Evolutionary conservation across 129 eudicot genomes (phyloP), one percentile per base, ranked within the genome.

Genomic region (Chrysanthemum seticuspe): DNA sequence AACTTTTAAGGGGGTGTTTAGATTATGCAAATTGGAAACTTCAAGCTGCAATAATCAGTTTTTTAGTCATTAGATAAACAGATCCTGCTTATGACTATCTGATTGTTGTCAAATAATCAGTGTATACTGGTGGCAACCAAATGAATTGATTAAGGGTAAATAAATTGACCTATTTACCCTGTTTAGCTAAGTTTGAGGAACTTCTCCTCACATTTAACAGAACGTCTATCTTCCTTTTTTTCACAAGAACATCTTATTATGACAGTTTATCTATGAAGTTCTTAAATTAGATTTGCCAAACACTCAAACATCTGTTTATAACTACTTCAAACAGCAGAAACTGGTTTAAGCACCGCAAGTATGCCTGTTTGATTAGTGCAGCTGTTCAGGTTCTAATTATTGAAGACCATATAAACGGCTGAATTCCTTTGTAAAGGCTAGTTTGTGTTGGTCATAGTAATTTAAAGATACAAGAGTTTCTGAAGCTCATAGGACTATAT

Each of bases 1-100:
- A 25, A 6, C 27, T 27, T 60, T 6, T 10, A 53, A n/a, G 50
- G 63, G 16, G 29, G 12, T 54, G 71, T 70, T 70, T 36, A 31
- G 52, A 55, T 70, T 34, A 36, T 16, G 74, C n/a, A 54, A 70
- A 40, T 40, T 40, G 45, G 45, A 40, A 40, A 40, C 45, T 40
- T 6, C 47, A 6, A 40, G 47, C 47, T 40, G 13, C 40, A 21
- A 16, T 18, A 4, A 23, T 40, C 40, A 21, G 52, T 58, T 68
- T 15, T 68, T 14, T 50, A 0, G 56, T 25, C 47, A 14, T 29
- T 51, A 44, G 61, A 36, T 52, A 25, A 68, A 68, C 61, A 9
- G 47, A 66, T 19, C 12, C 71, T 67, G 58, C 44, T 48, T 68
- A 2, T 25, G 62, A 27, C 53, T 52, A 50, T 25, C 57, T 49